A percentile compares a stretch with the other conserved stretches of the same genome.
phyloP scores from a whole-genome alignment of 164 flowering plant species.

The Chimonanthus salicifolius region DNA sequence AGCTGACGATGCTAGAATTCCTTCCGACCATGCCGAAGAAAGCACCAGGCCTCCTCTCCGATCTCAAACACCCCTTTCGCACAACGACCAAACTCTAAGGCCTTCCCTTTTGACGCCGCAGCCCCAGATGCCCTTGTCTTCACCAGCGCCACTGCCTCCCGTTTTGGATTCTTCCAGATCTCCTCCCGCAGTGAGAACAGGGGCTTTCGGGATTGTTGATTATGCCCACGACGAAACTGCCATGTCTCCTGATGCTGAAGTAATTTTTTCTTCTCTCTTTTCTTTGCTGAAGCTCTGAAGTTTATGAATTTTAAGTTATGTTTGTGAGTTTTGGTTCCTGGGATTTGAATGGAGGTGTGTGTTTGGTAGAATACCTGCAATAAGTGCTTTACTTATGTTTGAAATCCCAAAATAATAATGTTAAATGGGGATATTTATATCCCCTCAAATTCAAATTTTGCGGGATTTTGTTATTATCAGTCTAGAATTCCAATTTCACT shows the following conservation, averaged over 20 bases:
- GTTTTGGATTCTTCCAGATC: slow-evolving; percentile 7
- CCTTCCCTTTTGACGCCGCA: slow-evolving; percentile 16
- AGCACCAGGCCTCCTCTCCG: slow-evolving; percentile 12
- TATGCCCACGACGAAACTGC: slow-evolving; percentile 82
- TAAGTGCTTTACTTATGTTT: too few species aligned
- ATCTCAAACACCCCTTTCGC: slow-evolving; percentile 6
- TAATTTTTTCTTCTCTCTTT: slow-evolving; percentile 11
- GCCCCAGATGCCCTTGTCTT: not conserved
- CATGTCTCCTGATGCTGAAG: slow-evolving; percentile 95
- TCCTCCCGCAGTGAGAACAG: slow-evolving; percentile 19
- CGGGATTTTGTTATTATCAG: too few species aligned
- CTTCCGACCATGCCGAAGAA: slow-evolving; percentile 16
- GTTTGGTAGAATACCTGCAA: not conserved
- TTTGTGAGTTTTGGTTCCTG: not conserved
- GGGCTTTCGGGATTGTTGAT: slow-evolving; percentile 54
- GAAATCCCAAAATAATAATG: too few species aligned
- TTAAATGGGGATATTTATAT: too few species aligned
- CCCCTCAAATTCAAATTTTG: too few species aligned
- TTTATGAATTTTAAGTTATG: not conserved
- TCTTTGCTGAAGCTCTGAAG: not conserved
- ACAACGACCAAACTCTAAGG: slow-evolving; percentile 12
- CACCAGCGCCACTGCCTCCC: slow-evolving; percentile 9
- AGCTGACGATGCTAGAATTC: slow-evolving; percentile 1
- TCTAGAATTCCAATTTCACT: too few species aligned
- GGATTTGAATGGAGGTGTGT: not conserved